phyloP scores from a whole-genome alignment of 345 rosid species.

The Eucalyptus marginata region DNA sequence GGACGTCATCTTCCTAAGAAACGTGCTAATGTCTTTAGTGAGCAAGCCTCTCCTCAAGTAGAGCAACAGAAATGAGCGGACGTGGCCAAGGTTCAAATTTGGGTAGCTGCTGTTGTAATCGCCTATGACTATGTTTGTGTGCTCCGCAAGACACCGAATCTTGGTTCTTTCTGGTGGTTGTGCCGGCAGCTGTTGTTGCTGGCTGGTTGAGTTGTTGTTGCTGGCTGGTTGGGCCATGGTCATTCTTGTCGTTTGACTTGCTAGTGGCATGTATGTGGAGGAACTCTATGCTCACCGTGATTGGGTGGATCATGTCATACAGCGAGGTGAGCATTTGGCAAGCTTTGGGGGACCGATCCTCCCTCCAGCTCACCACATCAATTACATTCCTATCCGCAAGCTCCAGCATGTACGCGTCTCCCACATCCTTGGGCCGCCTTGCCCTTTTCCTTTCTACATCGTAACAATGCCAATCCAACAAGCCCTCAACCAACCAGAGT shows the following conservation, averaged over 20 bases:
- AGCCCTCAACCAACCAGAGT: slow-evolving; percentile 11
- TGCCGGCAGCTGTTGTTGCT: neutral
- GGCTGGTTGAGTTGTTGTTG: no score
- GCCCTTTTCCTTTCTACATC: neutral
- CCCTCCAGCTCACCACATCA: slow-evolving; percentile 1
- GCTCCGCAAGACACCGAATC: neutral
- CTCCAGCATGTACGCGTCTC: no score
- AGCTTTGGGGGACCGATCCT: neutral
- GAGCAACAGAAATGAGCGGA: neutral
- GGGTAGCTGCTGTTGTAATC: rapidly evolving
- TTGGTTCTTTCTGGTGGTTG: neutral
- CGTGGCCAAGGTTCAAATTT: neutral
- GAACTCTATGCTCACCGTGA: neutral
- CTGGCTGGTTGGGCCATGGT: neutral
- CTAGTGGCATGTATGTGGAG: neutral
- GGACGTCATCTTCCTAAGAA: no score
- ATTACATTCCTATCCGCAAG: neutral
- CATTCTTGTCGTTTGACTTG: neutral
- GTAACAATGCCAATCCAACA: neutral
- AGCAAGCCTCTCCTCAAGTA: no score
- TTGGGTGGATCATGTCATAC: neutral
- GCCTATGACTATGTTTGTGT: neutral
- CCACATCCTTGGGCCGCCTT: neutral
- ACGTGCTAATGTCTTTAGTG: no score
- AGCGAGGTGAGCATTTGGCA: neutral